A percentile compares a stretch with the other conserved stretches of the same genome.
Evolutionary conservation across 768 basidiomycete genomes (phyloP).

Genomic region (Strobilomyces dryophilus): DNA sequence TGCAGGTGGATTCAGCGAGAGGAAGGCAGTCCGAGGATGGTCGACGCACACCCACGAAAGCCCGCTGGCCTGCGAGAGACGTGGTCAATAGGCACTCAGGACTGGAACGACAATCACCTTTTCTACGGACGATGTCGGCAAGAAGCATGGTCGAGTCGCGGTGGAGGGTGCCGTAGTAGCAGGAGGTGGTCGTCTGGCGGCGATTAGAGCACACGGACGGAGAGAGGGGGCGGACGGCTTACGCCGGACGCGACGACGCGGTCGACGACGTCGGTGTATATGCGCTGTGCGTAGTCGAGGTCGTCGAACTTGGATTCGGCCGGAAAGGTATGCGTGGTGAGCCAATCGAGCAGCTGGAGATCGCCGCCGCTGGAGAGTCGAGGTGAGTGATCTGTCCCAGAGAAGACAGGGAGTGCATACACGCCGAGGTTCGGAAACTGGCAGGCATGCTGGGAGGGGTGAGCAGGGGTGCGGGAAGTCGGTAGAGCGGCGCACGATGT

Average conservation of each 20-base stretch:
- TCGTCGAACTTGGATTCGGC: conserved; percentile 76
- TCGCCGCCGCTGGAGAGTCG: conserved; percentile 61
- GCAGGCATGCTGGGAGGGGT: conserved; percentile 26
- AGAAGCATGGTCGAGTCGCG: conserved; percentile 75
- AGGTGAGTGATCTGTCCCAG: conserved; percentile 1
- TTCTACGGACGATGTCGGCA: conserved; percentile 65
- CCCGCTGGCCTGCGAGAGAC: conserved; percentile 61
- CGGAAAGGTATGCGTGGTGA: conserved; percentile 81
- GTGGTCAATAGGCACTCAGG: neutral
- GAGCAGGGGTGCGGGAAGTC: neutral
- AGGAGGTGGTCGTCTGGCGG: conserved; percentile 82
- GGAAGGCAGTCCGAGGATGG: neutral
- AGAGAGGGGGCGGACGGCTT: conserved; percentile 27
- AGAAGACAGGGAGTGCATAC: conserved; percentile 14
- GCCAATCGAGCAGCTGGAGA: conserved; percentile 88
- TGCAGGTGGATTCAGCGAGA: conserved; percentile 10
- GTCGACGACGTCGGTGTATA: conserved; percentile 70
- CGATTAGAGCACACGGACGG: conserved; percentile 2
- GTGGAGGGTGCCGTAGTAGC: conserved; percentile 86
- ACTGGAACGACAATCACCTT: conserved; percentile 39
- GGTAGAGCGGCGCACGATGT: conserved; percentile 57
- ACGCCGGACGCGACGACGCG: conserved; percentile 74
- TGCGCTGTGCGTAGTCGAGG: conserved; percentile 57
- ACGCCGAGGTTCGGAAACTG: conserved; percentile 44
- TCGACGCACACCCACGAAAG: conserved; percentile 73